phyloP scores from a whole-genome alignment of 768 basidiomycete species.

The Mycena epipterygia region DNA sequence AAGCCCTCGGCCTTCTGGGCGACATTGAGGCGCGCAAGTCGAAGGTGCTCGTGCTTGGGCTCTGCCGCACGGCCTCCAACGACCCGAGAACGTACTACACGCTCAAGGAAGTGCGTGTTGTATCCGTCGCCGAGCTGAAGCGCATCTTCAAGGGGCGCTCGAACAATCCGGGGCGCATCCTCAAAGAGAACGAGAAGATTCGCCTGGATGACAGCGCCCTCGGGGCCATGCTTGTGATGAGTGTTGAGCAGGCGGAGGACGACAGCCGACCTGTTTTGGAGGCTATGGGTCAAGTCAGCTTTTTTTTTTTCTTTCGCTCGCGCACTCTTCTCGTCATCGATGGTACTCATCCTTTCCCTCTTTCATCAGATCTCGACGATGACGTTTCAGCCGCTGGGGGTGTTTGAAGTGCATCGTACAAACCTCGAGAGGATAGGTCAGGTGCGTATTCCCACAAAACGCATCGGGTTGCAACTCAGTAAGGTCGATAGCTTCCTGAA shows the following conservation, averaged over 20 bases:
- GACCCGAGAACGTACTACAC: conserved; percentile 21
- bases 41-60: conserved; percentile 15
- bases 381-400: conserved; percentile 13
- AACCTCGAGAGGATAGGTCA: not conserved
- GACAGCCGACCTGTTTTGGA: conserved; percentile 2
- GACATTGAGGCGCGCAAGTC: conserved; percentile 26
- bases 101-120: conserved; percentile 14
- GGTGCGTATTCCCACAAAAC: not conserved
- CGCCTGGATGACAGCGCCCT: not conserved
- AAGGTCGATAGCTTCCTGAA: conserved; percentile 2
- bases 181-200: conserved; percentile 4
- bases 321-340: not conserved
- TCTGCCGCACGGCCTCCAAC: conserved; percentile 1
- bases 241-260: conserved; percentile 13
- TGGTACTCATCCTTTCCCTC: not conserved
- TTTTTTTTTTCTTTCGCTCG: too few relatives aligned
- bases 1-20: conserved; percentile 16
- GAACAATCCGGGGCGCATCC: not conserved
- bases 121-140: not conserved
- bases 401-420: conserved; percentile 16
- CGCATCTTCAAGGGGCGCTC: conserved; percentile 4
- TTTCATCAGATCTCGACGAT: not conserved
- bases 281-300: not conserved
- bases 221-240: conserved; percentile 22
- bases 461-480: not conserved